Base-by-base conservation (phyloP, 2,329 filamentous ascomycete species). In the Fusarium sp. region DNA sequence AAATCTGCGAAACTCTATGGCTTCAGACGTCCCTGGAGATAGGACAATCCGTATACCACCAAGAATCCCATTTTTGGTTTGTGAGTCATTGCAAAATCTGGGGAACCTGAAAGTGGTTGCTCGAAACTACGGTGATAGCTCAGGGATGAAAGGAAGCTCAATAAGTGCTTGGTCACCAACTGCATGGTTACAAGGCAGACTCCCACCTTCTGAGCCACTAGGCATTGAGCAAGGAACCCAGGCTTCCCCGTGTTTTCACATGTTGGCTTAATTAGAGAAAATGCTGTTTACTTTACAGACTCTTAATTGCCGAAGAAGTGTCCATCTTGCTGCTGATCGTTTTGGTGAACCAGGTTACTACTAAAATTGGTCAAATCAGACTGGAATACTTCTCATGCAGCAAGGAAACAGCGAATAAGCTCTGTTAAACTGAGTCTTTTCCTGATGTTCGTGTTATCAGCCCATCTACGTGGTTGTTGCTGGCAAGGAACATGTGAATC, bases 401-500 rank as follows among this genome's bases (percentile, higher is more conserved):
- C 20, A 28, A 22, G 2, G 11, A 28, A 55, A 28, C 3, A 18
- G 8, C 11, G 11, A 4, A 30, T 28, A 7, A 8, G 6, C 11
- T 30, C 8, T 26, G 6, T n/a, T 22, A 1, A 10, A 11, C 13
- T 15, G 3, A 6, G 10, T 6, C 1, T 20, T 12, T 24, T 41
- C 1, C 20, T 20, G 22, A 6, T 39, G 12, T 0, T 55, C 2
- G 26, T 34, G 22, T 26, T 47, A 26, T 36, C 34, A 39, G 22
- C 42, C 34, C 44, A 26, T 18, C 11, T 38, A 18, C n/a, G 15
- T 39, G 45, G 18, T 28, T 22, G 9, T 24, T 18, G 26, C 26
- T 42, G 3, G 26, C 26, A 44, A 64, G 15, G 17, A 62, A 28
- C 62, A 66, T 59, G 51, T 68, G 63, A 68, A 62, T 38, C 39